Conservation (phyloP, 2,329 filamentous ascomycete genomes). For the Colletotrichum sp. region DNA sequence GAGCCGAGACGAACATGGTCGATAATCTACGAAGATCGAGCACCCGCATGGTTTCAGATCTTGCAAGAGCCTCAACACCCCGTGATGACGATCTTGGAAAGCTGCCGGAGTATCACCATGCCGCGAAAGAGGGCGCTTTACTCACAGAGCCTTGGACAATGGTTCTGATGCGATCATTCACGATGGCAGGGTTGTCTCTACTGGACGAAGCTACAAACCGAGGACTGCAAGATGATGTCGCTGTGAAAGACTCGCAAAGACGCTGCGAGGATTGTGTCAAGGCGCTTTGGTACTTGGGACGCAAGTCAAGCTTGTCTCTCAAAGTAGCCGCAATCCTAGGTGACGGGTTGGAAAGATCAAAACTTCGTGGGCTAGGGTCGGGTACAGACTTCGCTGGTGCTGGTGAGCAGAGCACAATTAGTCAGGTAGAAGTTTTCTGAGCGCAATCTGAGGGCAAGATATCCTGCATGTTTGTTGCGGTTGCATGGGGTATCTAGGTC, state of each 20-base stretch:
- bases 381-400: not conserved
- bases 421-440: not conserved
- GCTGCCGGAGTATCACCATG: conserved; percentile 53
- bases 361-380: conserved; percentile 34
- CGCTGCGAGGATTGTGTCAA: conserved; percentile 53
- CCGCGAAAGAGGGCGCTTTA: conserved; percentile 58
- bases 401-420: not conserved
- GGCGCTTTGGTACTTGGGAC: conserved; percentile 58
- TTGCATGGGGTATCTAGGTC: too few species aligned
- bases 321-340: conserved; percentile 57
- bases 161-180: conserved; percentile 57
- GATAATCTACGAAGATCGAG: conserved; percentile 45
- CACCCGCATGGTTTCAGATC: conserved; percentile 48
- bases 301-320: conserved; percentile 37
- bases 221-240: too few species aligned
- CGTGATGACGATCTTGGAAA: conserved; percentile 5
- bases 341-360: conserved; percentile 72
- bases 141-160: conserved; percentile 65
- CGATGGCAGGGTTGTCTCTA: conserved; percentile 45
- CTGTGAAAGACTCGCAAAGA: not conserved
- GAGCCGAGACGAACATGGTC: conserved; percentile 36
- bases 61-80: conserved; percentile 49
- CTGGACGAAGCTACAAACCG: conserved; percentile 32
- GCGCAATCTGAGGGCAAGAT: not conserved
- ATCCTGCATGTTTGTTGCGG: not conserved